phyloP scores from a whole-genome alignment of 2,329 filamentous ascomycete genomes.

The Chaetomium sp. region DNA sequence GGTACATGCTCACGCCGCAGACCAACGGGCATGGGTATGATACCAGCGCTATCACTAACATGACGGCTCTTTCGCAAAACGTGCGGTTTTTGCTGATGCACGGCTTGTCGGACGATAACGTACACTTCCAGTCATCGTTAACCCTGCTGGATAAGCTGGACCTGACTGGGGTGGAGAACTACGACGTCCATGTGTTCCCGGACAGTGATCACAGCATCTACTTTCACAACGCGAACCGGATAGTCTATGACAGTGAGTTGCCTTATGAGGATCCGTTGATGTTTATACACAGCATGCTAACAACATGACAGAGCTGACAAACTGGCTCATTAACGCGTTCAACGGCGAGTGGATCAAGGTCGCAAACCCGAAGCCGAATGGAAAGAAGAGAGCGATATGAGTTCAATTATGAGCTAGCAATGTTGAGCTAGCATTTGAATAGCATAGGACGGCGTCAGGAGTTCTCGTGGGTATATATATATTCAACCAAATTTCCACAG shows the following conservation, averaged over 20 bases:
- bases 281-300: constrained; percentile 12
- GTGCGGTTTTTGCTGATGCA: constrained; percentile 95
- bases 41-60: constrained; percentile 72
- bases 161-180: constrained; percentile 80
- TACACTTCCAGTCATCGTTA: constrained; percentile 94
- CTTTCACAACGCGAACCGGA: constrained; percentile 88
- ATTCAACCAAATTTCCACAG: neutral
- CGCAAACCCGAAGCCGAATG: constrained; percentile 50
- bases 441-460: constrained; percentile 21
- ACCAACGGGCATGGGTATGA: constrained; percentile 78
- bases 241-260: constrained; percentile 89
- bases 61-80: constrained; percentile 69
- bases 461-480: constrained; percentile 15
- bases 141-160: constrained; percentile 86
- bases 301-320: constrained; percentile 65
- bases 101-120: constrained; percentile 94
- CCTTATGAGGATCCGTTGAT: neutral
- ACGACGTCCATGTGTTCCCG: constrained; percentile 94
- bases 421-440: constrained; percentile 1
- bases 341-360: constrained; percentile 88
- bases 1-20: constrained; percentile 95
- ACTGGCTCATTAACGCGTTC: constrained; percentile 96
- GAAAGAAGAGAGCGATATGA: constrained; percentile 14
- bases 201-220: constrained; percentile 94
- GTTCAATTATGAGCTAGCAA: neutral